phyloP scores from a whole-genome alignment of 352 stramenopile genomes.

The Pythium sp. region DNA sequence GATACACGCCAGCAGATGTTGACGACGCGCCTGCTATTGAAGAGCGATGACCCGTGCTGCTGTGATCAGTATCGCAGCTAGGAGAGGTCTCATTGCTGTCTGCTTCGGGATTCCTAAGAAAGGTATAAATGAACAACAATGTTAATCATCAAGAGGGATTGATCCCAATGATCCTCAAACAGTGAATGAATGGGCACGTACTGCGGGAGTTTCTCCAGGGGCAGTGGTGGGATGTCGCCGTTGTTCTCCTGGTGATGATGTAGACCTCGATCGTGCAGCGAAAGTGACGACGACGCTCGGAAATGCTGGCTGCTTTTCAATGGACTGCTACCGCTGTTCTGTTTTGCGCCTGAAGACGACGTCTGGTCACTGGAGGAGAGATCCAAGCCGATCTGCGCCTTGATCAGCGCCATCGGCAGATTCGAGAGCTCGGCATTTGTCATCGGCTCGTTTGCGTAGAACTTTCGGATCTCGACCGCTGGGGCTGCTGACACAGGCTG shows the following conservation, averaged over 20 bases:
- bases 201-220: slow-evolving; percentile 52
- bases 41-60: background rate
- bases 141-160: background rate
- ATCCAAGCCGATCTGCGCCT: slow-evolving; percentile 69
- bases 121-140: background rate
- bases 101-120: slow-evolving; percentile 29
- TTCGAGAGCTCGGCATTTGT: slow-evolving; percentile 63
- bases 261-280: background rate
- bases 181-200: slow-evolving; percentile 19
- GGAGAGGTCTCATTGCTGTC: slow-evolving; percentile 19
- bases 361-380: slow-evolving; percentile 20
- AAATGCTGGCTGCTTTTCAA: slow-evolving; percentile 8
- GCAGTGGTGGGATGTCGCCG: slow-evolving; percentile 48
- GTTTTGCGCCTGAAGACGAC: background rate
- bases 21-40: slow-evolving; percentile 11
- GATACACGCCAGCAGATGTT: background rate
- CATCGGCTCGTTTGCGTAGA: slow-evolving; percentile 66
- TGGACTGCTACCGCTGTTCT: slow-evolving; percentile 1
- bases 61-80: slow-evolving; percentile 18
- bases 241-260: slow-evolving; percentile 32
- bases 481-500: background rate
- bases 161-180: background rate
- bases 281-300: slow-evolving; percentile 6
- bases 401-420: slow-evolving; percentile 68
- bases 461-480: slow-evolving; percentile 45